Evolutionary conservation across 345 rosid genomes (phyloP).

Genomic region (Populus simonii): DNA sequence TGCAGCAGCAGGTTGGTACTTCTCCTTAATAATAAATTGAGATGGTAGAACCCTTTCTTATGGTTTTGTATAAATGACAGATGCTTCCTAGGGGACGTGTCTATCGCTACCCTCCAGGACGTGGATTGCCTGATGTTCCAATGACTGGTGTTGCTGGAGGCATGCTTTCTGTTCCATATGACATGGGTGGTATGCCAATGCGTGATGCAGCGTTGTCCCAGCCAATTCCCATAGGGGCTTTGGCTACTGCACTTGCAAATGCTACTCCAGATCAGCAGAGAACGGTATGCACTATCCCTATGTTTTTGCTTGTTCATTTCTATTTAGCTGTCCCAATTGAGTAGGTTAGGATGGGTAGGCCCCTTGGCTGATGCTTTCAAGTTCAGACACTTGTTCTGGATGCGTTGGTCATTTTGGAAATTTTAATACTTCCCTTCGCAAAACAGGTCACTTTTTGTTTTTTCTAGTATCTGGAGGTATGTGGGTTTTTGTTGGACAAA

Average conservation of each 20-base stretch:
- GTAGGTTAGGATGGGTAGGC: neutral
- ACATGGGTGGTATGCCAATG: conserved; percentile 57
- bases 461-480: neutral
- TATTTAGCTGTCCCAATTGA: neutral
- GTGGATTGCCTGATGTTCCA: conserved; percentile 71
- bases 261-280: conserved; percentile 85
- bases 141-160: conserved; percentile 66
- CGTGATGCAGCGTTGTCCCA: conserved; percentile 63
- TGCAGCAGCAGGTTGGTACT: conserved; percentile 74
- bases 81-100: conserved; percentile 81
- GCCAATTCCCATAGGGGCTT: conserved; percentile 71
- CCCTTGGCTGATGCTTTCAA: neutral
- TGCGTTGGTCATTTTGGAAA: neutral
- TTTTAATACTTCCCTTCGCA: neutral
- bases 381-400: neutral
- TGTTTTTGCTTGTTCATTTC: neutral
- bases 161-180: conserved; percentile 70
- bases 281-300: conserved; percentile 47
- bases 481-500: neutral
- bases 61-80: conserved; percentile 23
- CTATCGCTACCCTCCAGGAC: conserved; percentile 74
- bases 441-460: neutral
- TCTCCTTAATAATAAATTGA: neutral
- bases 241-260: conserved; percentile 86
- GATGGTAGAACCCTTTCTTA: neutral